Evolutionary conservation across 495 filamentous ascomycete genomes (phyloP), one percentile per base, ranked within the genome.

Genomic region (Aspergillus saccharolyticus): DNA sequence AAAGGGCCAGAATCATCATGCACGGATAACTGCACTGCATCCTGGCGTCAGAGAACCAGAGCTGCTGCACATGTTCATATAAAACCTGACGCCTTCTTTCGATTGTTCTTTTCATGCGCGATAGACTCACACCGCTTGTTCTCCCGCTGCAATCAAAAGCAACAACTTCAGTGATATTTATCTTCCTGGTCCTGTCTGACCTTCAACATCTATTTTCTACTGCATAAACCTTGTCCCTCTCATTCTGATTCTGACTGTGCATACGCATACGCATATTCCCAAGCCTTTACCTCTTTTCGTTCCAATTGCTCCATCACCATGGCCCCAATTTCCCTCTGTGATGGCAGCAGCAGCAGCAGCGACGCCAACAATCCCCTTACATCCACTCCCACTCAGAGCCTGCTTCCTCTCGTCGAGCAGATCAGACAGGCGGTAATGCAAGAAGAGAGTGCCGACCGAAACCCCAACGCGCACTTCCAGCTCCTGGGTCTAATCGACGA

Each of bases 401-500:
- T 49, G 16, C 54, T 67, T 14, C 56, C 69, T 19, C 61, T 72
- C 22, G 54, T 65, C 28, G 62, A 69, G 21, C 64, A 64, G 0
- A 61, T 75, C 28, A 52, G 63, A 15, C 54, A 62, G 18, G 52
- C 71, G 17, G 59, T 57, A 4, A 15, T 66, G 52, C 48, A 67
- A 44, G 66, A 72, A 9, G 49, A 45, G 12, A 53, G 43, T 25
- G 47, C 55, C 1, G 56, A 54, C 9, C 59, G 64, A 3, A 68
- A 68, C 8, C 43, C 66, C n/a, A 48, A 65, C 46, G 54, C 58
- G 21, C 70, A 73, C 49, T 67, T 65, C 43, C 69, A 66, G 21
- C 57, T 75, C 28, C 57, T 75, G 16, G 59, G 49, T 10, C 62
- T 69, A 43, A 61, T 74, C 44, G 67, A 75, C 39, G 54, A 68